Base-by-base conservation (phyloP, 169 alveolate species). In the Plasmodium falciparum region DNA sequence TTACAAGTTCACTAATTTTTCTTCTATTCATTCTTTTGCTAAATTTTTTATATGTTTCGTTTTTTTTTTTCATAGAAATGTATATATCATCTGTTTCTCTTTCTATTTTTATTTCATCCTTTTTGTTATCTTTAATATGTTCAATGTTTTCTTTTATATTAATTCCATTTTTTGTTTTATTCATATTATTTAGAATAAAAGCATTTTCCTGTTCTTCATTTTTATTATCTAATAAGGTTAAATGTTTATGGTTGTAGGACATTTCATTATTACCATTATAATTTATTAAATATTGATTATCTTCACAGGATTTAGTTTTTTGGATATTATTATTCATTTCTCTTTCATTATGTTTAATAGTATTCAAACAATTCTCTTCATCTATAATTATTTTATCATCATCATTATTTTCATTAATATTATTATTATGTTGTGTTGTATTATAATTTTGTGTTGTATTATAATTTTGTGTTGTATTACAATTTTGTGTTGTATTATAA, bases 21-120 rank as follows among this genome's bases (percentile, higher is more conserved):
- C 24, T 78, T 66, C 71, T 78, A 47, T 78, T 78, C 58, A 78
- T 63, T 33, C 89, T 78, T 78, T 78, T 78, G 56, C 89, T 78
- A 58, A 78, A 78, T 52, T 66, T 78, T 65, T 78, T 78, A 59
- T 78, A 78, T 7, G 73, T 78, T 78, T 78, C 89, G 22, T 78
- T 78, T 66, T 78, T 66, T 58, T 78, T 78, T 66, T 73, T 20
- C 54, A 45, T 43, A 56, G 89, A 76, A 61, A 78, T 65, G 24
- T 50, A 29, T 2, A 70, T 66, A 12, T 65, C 78, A 43, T 78
- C 62, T 24, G 71, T 17, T 59, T 78, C 89, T 65, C 49, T 66
- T 26, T 59, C 74, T 22, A 45, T 45, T 65, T 78, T 50, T 24
- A 15, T 26, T 39, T 65, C 74, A 11, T 66, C 89, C 8, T 45